phyloP scores from a whole-genome alignment of 2,329 filamentous ascomycete genomes.

The Sporothrix pallida region DNA sequence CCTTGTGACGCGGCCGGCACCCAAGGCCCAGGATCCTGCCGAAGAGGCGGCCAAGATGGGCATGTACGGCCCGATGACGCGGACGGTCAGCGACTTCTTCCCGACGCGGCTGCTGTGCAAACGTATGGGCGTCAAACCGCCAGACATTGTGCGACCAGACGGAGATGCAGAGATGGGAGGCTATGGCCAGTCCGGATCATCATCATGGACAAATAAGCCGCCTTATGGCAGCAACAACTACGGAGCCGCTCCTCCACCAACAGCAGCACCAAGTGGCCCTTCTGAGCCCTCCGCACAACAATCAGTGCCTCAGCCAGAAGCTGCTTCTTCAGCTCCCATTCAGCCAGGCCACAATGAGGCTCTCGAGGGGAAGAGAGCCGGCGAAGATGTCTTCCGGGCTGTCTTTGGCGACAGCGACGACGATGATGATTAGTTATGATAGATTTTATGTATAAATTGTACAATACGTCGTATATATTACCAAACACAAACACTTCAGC shows the following conservation, averaged over 20 bases:
- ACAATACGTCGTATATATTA: not conserved
- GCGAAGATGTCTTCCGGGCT: slow-evolving; percentile 84
- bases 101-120: slow-evolving; percentile 90
- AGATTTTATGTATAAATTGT: not conserved
- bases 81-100: slow-evolving; percentile 72
- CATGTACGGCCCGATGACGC: slow-evolving; percentile 91
- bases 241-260: not conserved
- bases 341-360: slow-evolving; percentile 80
- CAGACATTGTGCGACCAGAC: slow-evolving; percentile 68
- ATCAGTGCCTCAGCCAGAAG: not conserved
- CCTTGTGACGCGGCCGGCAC: slow-evolving; percentile 54
- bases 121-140: slow-evolving; percentile 84
- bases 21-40: slow-evolving; percentile 74
- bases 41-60: slow-evolving; percentile 85
- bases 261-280: slow-evolving; percentile 21
- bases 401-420: slow-evolving; percentile 90
- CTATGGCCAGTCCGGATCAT: not conserved
- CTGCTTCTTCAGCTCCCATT: slow-evolving; percentile 48
- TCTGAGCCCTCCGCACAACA: not conserved
- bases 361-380: slow-evolving; percentile 73
- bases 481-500: not conserved
- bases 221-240: slow-evolving; percentile 1
- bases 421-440: slow-evolving; percentile 50
- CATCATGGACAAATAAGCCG: not conserved
- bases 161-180: slow-evolving; percentile 44